Evolutionary conservation across 768 basidiomycete genomes (phyloP), one percentile per base, ranked within the genome.

Genomic region (Lactarius quietus): DNA sequence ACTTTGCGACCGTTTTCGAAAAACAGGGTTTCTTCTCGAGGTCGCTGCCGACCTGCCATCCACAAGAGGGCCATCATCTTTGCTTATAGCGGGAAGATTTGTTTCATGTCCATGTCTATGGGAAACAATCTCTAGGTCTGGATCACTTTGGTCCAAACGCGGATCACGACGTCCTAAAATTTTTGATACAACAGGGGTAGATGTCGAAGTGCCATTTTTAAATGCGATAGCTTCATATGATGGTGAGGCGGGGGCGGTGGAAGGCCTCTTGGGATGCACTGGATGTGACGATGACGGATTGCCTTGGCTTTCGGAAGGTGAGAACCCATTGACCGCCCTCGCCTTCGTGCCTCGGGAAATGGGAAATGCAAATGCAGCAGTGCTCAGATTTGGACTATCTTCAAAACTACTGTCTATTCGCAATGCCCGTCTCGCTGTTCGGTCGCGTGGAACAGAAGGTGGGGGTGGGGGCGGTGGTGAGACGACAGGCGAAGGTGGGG

Each of bases 311-410:
- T 61, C 67, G 29, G 56, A 29, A 9, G 28, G 41, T 15, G 60
- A 20, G 28, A 55, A 48, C 12, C 48, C 51, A 5, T 23, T 58
- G 48, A 51, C 55, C 36, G 45, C 10, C 56, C 51, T 64, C 29
- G 63, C 33, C 31, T 51, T 64, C 48, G 63, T 36, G 23, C 62
- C 76, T 76, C 28, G 74, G 29, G 76, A 72, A 9, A 68, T 61
- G 36, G 86, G 85, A 62, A 87, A 86, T 0, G 80, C 82, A 59
- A 87, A 86, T 51, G 79, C 77, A 23, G 78, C 76, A 56, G 81
- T 82, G 68, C 79, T 83, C 7, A 82, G 76, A 33, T 80, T 77
- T 26, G 75, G 72, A 6, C 74, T 71, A 51, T 81, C 81, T 29
- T 83, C 81, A n/a, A 69, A 72, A 55, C 68, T 70, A 35, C 72